These are phyloP conservation scores for Aspergillus sp. DNA, from an alignment of 2,329 filamentous ascomycete species.

Conservation along the genomic window DNA sequence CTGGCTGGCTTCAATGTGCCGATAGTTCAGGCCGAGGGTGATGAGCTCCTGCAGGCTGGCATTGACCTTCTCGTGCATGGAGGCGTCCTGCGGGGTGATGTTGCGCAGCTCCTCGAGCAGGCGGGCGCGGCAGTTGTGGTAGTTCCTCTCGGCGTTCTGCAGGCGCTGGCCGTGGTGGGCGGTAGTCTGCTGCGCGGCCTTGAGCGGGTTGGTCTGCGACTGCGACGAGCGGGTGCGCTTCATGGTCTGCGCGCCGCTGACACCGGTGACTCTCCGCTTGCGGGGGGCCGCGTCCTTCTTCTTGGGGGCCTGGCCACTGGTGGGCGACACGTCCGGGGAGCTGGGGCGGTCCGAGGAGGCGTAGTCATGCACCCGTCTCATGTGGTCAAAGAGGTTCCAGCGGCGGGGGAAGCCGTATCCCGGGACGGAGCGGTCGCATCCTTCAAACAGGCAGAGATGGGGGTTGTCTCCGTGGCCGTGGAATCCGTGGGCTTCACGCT, in stretches of 20 bases:
- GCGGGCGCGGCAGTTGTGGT: conserved; percentile 40
- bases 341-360: conserved; percentile 42
- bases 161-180: conserved; percentile 39
- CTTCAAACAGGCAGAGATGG: conserved; percentile 81
- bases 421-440: conserved; percentile 76
- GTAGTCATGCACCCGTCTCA: conserved; percentile 84
- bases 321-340: conserved; percentile 39
- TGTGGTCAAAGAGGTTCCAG: conserved; percentile 96
- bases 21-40: conserved; percentile 42
- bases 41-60: conserved; percentile 43
- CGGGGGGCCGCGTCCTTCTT: conserved; percentile 39
- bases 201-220: conserved; percentile 33
- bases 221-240: conserved; percentile 42
- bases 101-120: conserved; percentile 38
- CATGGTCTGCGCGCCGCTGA: conserved; percentile 38
- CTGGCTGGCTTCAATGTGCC: conserved; percentile 41
- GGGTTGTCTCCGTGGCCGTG: conserved; percentile 93
- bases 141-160: conserved; percentile 41
- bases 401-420: conserved; percentile 91
- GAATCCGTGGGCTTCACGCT: conserved; percentile 92
- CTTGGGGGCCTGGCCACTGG: conserved; percentile 28
- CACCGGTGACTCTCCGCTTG: conserved; percentile 39
- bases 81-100: conserved; percentile 39
- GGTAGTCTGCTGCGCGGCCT: conserved; percentile 30
- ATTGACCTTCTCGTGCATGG: conserved; percentile 44